Conservation (phyloP, 768 basidiomycete genomes). For the Psilocybe tampanensis region DNA sequence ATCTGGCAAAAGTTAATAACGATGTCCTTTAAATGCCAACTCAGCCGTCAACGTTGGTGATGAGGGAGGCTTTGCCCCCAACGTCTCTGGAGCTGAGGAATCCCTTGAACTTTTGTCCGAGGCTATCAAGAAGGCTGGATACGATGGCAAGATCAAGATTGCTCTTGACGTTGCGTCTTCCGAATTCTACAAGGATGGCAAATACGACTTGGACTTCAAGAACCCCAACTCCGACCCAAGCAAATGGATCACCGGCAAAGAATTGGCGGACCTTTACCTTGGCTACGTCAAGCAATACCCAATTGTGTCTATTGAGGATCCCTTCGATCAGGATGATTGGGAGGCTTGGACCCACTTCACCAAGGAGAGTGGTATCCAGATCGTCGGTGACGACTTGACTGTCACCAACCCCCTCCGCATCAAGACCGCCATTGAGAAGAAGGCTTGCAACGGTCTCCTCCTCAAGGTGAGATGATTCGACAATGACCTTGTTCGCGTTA, state of each 20-base stretch:
- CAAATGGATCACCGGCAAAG: slow-evolving; percentile 91
- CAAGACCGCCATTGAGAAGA: slow-evolving; percentile 99
- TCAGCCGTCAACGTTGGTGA: slow-evolving; percentile 98
- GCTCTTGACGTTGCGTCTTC: slow-evolving; percentile 98
- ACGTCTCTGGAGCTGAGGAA: slow-evolving; percentile 96
- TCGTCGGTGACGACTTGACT: slow-evolving; percentile 95
- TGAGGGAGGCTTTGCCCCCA: slow-evolving; percentile 99
- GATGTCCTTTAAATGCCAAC: slow-evolving; percentile 13
- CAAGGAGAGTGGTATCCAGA: slow-evolving; percentile 75
- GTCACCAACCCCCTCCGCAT: slow-evolving; percentile 97
- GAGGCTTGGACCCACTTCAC: slow-evolving; percentile 97
- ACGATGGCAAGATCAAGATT: slow-evolving; percentile 98
- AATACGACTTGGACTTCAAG: slow-evolving; percentile 99
- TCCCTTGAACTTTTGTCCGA: slow-evolving; percentile 93
- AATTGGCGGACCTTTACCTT: slow-evolving; percentile 94
- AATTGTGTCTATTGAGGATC: slow-evolving; percentile 94
- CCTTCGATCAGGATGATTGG: slow-evolving; percentile 99
- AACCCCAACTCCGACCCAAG: slow-evolving; percentile 98
- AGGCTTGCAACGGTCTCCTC: slow-evolving; percentile 97
- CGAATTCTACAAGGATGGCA: slow-evolving; percentile 99
- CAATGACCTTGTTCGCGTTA: neutral
- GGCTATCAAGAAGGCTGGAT: slow-evolving; percentile 98
- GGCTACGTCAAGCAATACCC: slow-evolving; percentile 90
- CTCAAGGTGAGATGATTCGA: slow-evolving; percentile 67
- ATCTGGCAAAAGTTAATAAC: slow-evolving; percentile 6